Conservation (phyloP, 257 asterid genomes). For the Primulina tabacum region DNA sequence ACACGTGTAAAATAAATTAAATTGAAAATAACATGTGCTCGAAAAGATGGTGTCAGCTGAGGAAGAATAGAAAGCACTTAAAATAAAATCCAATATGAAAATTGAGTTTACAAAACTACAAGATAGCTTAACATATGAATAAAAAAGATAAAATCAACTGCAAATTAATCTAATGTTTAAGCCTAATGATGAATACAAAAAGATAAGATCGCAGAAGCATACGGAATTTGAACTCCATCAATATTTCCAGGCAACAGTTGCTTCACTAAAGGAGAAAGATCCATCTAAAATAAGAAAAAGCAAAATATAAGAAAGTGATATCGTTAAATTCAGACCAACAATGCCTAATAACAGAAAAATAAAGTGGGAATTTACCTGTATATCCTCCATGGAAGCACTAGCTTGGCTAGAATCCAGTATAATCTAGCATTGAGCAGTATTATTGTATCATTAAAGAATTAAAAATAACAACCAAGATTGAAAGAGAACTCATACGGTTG, state of each 20-base stretch:
- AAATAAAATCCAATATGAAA: slow-evolving; percentile 3
- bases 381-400: slow-evolving; percentile 53
- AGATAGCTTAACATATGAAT: slow-evolving; percentile 12
- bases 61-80: slow-evolving; percentile 10
- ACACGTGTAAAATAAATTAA: background rate
- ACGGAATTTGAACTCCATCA: slow-evolving; percentile 71
- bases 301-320: slow-evolving; percentile 17
- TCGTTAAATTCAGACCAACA: slow-evolving; percentile 13
- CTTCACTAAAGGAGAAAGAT: slow-evolving; percentile 88
- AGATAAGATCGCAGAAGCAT: slow-evolving; percentile 32
- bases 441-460: slow-evolving; percentile 7
- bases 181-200: slow-evolving; percentile 16
- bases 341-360: slow-evolving; percentile 17
- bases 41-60: slow-evolving; percentile 9
- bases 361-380: slow-evolving; percentile 60
- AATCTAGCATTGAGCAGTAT: slow-evolving; percentile 43
- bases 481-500: slow-evolving; percentile 8
- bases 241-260: slow-evolving; percentile 58
- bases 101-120: slow-evolving; percentile 15
- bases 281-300: slow-evolving; percentile 46
- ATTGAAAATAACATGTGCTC: background rate
- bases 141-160: slow-evolving; percentile 11
- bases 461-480: slow-evolving; percentile 5
- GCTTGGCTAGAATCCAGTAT: slow-evolving; percentile 69
- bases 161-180: background rate